Evolutionary conservation across 768 basidiomycete genomes (phyloP), one percentile per base, ranked within the genome.

Genomic region (Suillus spraguei): DNA sequence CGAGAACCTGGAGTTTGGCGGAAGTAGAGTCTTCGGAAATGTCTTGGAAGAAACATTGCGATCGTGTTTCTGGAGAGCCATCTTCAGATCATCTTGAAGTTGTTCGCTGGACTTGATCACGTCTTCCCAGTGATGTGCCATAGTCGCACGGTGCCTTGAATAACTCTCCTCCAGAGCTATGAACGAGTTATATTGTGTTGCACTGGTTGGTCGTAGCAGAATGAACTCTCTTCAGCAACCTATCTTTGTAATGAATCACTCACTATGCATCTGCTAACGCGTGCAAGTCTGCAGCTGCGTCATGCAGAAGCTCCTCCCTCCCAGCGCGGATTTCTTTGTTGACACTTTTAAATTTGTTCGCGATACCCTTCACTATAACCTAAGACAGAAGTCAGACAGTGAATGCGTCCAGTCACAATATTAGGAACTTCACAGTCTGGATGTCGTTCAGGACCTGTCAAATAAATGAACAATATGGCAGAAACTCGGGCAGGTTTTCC

Each of bases 161-260:
- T 88, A 89, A 60, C 82, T 81, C 60, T 80, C 79, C 67, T 88
- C 85, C 20, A 88, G 78, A 60, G 81, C 80, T 36, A 89, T 80
- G 36, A 90, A 71, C 16, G 65, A 71, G 67, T 88, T 85, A 71
- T 84, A 87, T 66, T 84, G 80, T 22, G 66, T 71, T 47, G 79
- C 77, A 60, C 88, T 90, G 63, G 24, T 60, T 46, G 35, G 10
- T 41, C 59, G 13, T 41, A 41, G 24, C 10, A n/a, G n/a, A 55
- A 16, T 39, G 24, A 52, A 49, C 36, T 16, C 11, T 24, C 11
- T 38, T 47, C 50, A 53, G n/a, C 38, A 28, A 63, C 24, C 10
- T 22, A 17, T 11, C 32, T 17, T 20, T 38, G 54, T 7, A 59
- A 61, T 28, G 8, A 20, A 38, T 55, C 10, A 46, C 62, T 60